These are phyloP conservation scores for Mortierella sp. DNA, from an alignment of 371 early-diverging fungal species.

Conservation along the genomic window DNA sequence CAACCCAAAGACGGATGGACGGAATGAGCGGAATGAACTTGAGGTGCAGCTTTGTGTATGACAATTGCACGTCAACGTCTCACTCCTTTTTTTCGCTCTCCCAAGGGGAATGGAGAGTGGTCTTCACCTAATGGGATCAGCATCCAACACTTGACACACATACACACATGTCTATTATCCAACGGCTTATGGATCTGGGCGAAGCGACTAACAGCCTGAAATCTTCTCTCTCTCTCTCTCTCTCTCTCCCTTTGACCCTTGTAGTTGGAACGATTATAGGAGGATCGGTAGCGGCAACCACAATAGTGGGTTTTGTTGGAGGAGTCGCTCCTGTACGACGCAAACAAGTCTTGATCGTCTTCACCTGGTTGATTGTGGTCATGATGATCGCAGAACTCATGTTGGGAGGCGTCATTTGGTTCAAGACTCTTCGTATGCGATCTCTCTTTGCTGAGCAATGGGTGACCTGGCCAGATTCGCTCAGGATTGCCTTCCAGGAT, in stretches of 20 bases:
- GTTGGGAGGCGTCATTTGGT: conserved; percentile 50
- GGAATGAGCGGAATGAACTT: too few species aligned
- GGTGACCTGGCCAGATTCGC: conserved; percentile 29
- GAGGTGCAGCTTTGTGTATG: too few species aligned
- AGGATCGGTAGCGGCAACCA: conserved; percentile 29
- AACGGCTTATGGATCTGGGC: background rate
- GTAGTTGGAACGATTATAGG: conserved; percentile 46
- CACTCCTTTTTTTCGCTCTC: too few species aligned
- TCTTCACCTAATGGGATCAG: too few species aligned
- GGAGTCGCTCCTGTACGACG: conserved; percentile 38
- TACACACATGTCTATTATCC: too few species aligned
- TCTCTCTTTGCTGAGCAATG: conserved; percentile 39
- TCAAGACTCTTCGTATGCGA: conserved; percentile 51
- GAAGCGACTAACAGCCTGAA: background rate
- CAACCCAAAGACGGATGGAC: too few species aligned
- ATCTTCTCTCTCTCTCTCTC: background rate
- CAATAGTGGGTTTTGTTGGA: conserved; percentile 29
- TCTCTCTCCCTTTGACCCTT: background rate
- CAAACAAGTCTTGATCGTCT: conserved; percentile 28
- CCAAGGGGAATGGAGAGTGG: too few species aligned
- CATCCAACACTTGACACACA: too few species aligned
- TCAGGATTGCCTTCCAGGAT: conserved; percentile 46
- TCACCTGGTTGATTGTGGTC: conserved; percentile 35
- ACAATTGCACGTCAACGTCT: too few species aligned
- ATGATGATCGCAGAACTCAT: conserved; percentile 40